Conservation (phyloP, 768 basidiomycete genomes). For the Phylloporus scabripes region DNA sequence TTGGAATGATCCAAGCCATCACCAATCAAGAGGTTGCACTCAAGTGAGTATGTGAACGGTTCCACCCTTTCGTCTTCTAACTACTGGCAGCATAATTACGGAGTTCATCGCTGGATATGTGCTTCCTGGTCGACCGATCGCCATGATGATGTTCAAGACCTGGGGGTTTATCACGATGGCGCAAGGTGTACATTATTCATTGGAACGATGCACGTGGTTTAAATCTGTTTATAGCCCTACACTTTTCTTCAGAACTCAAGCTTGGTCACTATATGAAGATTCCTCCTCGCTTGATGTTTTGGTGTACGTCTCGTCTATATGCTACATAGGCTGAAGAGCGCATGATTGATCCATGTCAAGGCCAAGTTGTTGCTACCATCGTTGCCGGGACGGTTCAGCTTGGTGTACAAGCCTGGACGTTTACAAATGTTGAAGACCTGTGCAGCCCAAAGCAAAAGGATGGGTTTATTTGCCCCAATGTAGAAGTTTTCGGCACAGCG, state of each 20-base stretch:
- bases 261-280: slow-evolving; percentile 2
- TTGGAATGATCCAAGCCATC: slow-evolving; percentile 71
- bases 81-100: slow-evolving; percentile 46
- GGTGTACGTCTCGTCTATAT: slow-evolving; percentile 27
- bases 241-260: background rate
- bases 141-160: slow-evolving; percentile 78
- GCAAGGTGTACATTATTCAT: slow-evolving; percentile 28
- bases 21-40: slow-evolving; percentile 72
- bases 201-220: too few relatives aligned
- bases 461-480: slow-evolving; percentile 65
- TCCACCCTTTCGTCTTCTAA: background rate
- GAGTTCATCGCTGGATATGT: slow-evolving; percentile 51
- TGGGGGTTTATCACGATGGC: slow-evolving; percentile 64
- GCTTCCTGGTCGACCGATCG: slow-evolving; percentile 59
- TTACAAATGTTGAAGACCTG: slow-evolving; percentile 35
- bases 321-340: background rate
- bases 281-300: slow-evolving; percentile 44
- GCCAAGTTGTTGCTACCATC: slow-evolving; percentile 57
- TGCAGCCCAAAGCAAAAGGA: slow-evolving; percentile 29
- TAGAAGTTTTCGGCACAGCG: slow-evolving; percentile 74
- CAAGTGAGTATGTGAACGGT: slow-evolving; percentile 5
- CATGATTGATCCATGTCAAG: slow-evolving; percentile 1
- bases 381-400: slow-evolving; percentile 67
- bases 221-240: slow-evolving; percentile 1
- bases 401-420: slow-evolving; percentile 62